Percentiles rank a stretch among this genome's conserved stretches.
Conservation (phyloP, 2,329 filamentous ascomycete genomes). For the Xylaria sp. region DNA sequence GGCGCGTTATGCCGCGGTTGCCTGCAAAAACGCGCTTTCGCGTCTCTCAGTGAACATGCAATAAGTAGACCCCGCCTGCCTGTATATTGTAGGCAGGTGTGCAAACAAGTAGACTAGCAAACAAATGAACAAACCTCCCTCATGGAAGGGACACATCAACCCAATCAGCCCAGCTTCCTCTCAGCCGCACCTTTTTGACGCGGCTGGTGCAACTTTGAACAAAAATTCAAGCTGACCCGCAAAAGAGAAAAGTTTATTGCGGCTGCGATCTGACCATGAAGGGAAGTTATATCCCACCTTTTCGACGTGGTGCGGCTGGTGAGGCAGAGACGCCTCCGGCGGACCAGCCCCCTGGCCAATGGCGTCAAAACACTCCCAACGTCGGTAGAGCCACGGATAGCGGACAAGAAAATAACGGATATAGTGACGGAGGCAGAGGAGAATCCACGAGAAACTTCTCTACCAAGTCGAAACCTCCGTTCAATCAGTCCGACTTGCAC, state of each 20-base stretch:
- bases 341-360: neutral
- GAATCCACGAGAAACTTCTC: conserved; percentile 27
- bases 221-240: neutral
- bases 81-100: neutral
- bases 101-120: neutral
- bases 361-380: conserved; percentile 6
- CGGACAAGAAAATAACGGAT: conserved; percentile 20
- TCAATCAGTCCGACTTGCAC: conserved; percentile 37
- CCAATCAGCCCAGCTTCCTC: neutral
- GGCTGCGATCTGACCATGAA: conserved; percentile 20
- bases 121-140: neutral
- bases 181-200: neutral
- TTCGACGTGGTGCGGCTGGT: conserved; percentile 27
- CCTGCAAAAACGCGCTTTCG: conserved; percentile 17
- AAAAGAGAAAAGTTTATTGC: neutral
- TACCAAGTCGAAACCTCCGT: conserved; percentile 26
- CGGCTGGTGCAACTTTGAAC: neutral
- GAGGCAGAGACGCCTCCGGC: conserved; percentile 17
- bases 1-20: conserved; percentile 8
- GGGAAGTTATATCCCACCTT: conserved; percentile 39
- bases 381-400: conserved; percentile 14
- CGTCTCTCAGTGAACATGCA: conserved; percentile 8
- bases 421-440: conserved; percentile 23
- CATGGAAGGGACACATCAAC: neutral
- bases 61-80: neutral